Base-by-base conservation (phyloP, 768 basidiomycete genomes). In the Myochromella boudieri region DNA sequence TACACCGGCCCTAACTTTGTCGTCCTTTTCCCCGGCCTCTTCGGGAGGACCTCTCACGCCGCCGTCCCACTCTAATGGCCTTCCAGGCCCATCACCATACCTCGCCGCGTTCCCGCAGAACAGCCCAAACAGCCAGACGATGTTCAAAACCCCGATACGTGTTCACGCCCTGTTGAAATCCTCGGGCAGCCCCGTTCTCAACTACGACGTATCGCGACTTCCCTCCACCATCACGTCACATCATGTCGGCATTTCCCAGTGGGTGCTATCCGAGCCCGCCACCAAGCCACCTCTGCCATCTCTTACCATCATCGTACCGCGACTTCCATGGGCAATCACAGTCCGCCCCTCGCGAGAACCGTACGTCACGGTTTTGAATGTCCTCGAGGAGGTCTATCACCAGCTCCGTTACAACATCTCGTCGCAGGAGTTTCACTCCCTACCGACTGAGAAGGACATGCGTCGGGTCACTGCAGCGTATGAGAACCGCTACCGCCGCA, bases 391-490 rank as follows among this genome's bases (percentile, higher is more conserved):
- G 7, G 41, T 64, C 3, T 64, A 78, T 59, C 53, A 62, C 38
- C 60, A 60, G 40, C 67, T 82, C 28, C 74, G 78, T 18, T 55
- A 57, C 17, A 68, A 70, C 4, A 70, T 77, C 10, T 65, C 70
- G 11, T 45, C 60, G 1, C 40, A 57, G 20, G 83, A 84, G 57
- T 80, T 72, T 60, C 49, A 66, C 28, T 44, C 55, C 2, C 58
- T 75, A 14, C 69, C 67, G 0, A 67, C 66, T 1, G 56, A 66
- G 25, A 58, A 65, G 3, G 65, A 63, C 18, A 67, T 60, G 43
- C 63, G 67, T 18, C 56, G 62, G 20, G 75, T 81, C 6, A 68
- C 70, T 1, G 56, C 52, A 1, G 76, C 80, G 17, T 85, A 79
- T 57, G 72, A 73, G 51, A 48, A 55, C 12, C 71, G 82, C 6